Percentiles rank a stretch among this genome's conserved stretches.
Conservation (phyloP, 1,139 yeast genomes). For the Pneumocystis canis region DNA sequence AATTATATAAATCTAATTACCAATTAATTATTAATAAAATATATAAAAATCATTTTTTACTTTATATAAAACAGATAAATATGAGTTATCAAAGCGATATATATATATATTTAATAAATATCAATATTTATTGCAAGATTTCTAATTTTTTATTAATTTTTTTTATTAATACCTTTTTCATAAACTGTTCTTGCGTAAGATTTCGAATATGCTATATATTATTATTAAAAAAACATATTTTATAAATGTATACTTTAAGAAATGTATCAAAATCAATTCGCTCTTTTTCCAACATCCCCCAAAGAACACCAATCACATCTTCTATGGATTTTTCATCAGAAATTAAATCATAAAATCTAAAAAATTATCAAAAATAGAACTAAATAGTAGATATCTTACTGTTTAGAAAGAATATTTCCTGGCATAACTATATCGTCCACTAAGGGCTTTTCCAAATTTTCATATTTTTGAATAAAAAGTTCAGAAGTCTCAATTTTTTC, state of each 20-base stretch:
- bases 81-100: no score
- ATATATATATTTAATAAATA: neutral
- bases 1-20: no score
- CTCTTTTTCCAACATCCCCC: slow-evolving; percentile 40
- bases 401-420: slow-evolving; percentile 34
- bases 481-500: slow-evolving; percentile 21
- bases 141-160: slow-evolving; percentile 21
- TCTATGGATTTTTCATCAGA: slow-evolving; percentile 56
- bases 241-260: slow-evolving; percentile 23
- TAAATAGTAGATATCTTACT: slow-evolving; percentile 16
- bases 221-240: neutral
- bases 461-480: slow-evolving; percentile 22
- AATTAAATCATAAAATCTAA: slow-evolving; percentile 41
- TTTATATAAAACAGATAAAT: no score
- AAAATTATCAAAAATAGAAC: neutral
- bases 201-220: slow-evolving; percentile 35
- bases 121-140: neutral
- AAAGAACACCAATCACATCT: slow-evolving; percentile 47
- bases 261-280: slow-evolving; percentile 36
- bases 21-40: no score
- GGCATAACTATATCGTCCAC: slow-evolving; percentile 32
- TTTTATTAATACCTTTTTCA: slow-evolving; percentile 30
- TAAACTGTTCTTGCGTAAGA: slow-evolving; percentile 62
- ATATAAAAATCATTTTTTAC: no score
- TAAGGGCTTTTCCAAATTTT: slow-evolving; percentile 21